Conservation (phyloP, 306 rosid genomes). For the Mimosa bimucronata region DNA sequence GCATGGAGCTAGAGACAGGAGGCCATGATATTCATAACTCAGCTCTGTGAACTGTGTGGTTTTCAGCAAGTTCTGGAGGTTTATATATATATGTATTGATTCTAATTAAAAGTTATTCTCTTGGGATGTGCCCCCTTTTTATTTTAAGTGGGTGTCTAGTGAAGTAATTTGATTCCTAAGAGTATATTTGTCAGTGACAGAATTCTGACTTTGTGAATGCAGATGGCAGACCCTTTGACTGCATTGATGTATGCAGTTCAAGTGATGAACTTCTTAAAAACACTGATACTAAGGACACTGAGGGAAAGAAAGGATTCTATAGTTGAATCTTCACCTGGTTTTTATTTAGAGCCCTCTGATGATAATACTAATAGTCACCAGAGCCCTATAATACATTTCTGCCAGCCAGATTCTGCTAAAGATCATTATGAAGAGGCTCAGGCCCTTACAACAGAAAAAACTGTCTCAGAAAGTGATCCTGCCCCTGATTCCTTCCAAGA, state of each 20-base stretch:
- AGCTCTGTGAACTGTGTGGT: not conserved
- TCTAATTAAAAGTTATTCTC: not conserved
- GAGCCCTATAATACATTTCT: not conserved
- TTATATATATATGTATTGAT: not conserved
- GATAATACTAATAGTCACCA: not conserved
- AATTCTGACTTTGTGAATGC: not conserved
- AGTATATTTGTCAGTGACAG: not conserved
- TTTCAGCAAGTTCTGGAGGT: not conserved
- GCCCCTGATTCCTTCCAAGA: not conserved
- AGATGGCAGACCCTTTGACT: constrained; percentile 27
- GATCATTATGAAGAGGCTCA: constrained; percentile 1
- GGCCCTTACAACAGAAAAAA: not conserved
- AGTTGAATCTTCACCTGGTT: constrained; percentile 12
- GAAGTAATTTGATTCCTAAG: not conserved
- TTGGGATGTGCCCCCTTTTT: not conserved
- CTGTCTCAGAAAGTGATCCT: not conserved
- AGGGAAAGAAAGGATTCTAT: constrained; percentile 20
- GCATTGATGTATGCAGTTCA: constrained; percentile 30
- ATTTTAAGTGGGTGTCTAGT: not conserved
- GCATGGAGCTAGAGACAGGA: not conserved
- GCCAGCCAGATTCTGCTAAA: constrained; percentile 2
- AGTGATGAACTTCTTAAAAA: constrained; percentile 29
- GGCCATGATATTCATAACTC: not conserved
- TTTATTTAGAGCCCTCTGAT: constrained; percentile 2
- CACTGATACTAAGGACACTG: constrained; percentile 12